Percentiles rank a stretch among this genome's conserved stretches.
Conservation (phyloP, 2,329 filamentous ascomycete genomes). For the Fusarium metavorans region DNA sequence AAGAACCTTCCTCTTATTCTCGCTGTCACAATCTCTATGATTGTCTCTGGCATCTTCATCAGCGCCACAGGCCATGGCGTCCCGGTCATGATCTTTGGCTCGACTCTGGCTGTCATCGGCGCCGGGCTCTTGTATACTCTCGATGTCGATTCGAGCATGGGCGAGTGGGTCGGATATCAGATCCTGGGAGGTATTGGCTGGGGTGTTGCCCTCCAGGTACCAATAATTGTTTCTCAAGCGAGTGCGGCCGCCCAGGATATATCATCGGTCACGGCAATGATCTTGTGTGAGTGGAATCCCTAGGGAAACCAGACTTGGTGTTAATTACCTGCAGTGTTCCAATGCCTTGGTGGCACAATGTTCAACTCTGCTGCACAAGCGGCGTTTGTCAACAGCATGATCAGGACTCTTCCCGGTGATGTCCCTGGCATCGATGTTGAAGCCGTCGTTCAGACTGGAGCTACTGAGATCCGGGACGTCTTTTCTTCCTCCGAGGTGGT, state of each 20-base stretch:
- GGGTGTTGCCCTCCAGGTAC: constrained; percentile 61
- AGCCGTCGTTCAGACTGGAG: constrained; percentile 56
- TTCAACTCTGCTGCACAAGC: constrained; percentile 62
- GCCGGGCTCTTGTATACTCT: constrained; percentile 58
- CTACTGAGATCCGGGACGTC: constrained; percentile 66
- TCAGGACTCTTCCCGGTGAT: constrained; percentile 47
- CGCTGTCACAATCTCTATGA: constrained; percentile 56
- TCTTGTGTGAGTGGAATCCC: constrained; percentile 30
- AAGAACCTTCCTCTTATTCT: constrained; percentile 60
- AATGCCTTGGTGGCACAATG: constrained; percentile 63
- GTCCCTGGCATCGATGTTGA: constrained; percentile 52
- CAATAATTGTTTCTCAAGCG: constrained; percentile 62
- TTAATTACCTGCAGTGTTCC: constrained; percentile 51
- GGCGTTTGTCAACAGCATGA: constrained; percentile 60
- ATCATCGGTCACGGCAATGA: constrained; percentile 59
- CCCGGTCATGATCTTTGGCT: constrained; percentile 60
- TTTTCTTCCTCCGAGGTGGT: constrained; percentile 62
- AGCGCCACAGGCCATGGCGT: constrained; percentile 56
- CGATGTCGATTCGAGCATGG: constrained; percentile 52
- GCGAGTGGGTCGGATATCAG: constrained; percentile 66
- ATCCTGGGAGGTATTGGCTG: constrained; percentile 63
- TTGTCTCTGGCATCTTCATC: constrained; percentile 54
- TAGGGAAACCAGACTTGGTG: no score
- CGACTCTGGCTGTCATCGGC: constrained; percentile 55
- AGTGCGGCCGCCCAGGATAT: constrained; percentile 56